These are phyloP conservation scores for Metschnikowia kunwiensis DNA, from an alignment of 805 yeast genomes.

Conservation along the genomic window DNA sequence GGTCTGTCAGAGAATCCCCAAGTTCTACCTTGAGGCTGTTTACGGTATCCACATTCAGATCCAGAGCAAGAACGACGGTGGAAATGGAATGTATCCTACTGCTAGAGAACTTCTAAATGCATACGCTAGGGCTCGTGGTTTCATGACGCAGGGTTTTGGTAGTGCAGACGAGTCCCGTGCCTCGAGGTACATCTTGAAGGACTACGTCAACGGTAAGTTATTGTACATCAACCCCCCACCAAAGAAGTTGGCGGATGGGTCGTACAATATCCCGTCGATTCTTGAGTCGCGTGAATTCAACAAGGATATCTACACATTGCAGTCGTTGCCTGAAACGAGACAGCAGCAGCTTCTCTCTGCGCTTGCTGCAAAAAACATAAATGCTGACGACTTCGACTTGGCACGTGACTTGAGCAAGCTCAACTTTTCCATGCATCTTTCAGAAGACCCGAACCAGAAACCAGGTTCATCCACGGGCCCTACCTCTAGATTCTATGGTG, in stretches of 20 bases:
- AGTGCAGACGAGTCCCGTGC: conserved; percentile 96
- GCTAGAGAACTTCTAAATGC: conserved; percentile 86
- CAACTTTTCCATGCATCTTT: conserved; percentile 77
- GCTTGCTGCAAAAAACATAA: conserved; percentile 52
- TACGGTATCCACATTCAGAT: conserved; percentile 89
- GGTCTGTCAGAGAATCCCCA: conserved; percentile 86
- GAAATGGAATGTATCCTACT: conserved; percentile 75
- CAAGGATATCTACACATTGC: conserved; percentile 64
- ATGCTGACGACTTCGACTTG: conserved; percentile 54
- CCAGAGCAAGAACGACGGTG: conserved; percentile 79
- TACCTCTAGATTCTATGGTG: conserved; percentile 64
- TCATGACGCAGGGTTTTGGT: conserved; percentile 95
- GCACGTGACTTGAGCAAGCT: conserved; percentile 66
- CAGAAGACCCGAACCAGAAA: conserved; percentile 26
- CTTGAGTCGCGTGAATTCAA: conserved; percentile 55
- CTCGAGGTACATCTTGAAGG: conserved; percentile 86
- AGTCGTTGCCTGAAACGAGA: conserved; percentile 67
- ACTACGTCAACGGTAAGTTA: conserved; percentile 89
- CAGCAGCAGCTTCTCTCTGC: conserved; percentile 68
- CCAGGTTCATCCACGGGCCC: conserved; percentile 29
- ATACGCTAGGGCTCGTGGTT: conserved; percentile 95
- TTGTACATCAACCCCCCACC: conserved; percentile 90
- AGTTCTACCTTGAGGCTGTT: conserved; percentile 80
- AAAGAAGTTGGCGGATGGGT: conserved; percentile 48
- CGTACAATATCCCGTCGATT: conserved; percentile 51